Conservation (phyloP, 169 alveolate genomes). For the Cryptosporidium bovis region DNA sequence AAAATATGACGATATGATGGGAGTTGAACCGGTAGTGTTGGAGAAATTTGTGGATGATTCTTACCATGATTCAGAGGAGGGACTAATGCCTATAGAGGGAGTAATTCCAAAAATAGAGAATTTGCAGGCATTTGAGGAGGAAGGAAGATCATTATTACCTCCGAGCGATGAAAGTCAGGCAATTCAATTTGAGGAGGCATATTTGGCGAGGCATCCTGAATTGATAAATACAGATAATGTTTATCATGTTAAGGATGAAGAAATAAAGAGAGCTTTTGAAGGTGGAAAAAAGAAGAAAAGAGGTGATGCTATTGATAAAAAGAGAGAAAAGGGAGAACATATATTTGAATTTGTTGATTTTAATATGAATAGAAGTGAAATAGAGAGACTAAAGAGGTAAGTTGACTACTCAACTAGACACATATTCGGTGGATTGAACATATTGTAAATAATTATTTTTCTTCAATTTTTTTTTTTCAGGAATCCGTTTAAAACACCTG, state of each 20-base stretch:
- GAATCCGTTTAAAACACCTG: slow-evolving; percentile 56
- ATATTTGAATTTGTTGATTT: slow-evolving; percentile 19
- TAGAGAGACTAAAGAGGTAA: slow-evolving; percentile 70
- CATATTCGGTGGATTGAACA: not conserved
- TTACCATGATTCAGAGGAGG: slow-evolving; percentile 10
- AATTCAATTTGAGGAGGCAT: slow-evolving; percentile 40
- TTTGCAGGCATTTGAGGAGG: slow-evolving; percentile 28
- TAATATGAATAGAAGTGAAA: not conserved
- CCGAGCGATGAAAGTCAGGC: slow-evolving; percentile 26
- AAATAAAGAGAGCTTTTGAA: slow-evolving; percentile 22
- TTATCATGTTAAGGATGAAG: not conserved
- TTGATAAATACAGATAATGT: slow-evolving; percentile 32
- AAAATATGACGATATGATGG: slow-evolving; percentile 21
- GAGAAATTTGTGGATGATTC: not conserved
- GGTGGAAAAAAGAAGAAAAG: not conserved
- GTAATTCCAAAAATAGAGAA: not conserved
- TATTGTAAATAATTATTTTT: not conserved
- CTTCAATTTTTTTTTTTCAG: not conserved
- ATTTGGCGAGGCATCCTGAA: slow-evolving; percentile 56
- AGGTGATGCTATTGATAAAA: not conserved
- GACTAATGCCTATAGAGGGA: slow-evolving; percentile 54
- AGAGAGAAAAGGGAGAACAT: not conserved
- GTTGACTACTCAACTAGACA: not conserved
- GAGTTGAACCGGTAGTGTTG: slow-evolving; percentile 11
- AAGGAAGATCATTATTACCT: slow-evolving; percentile 41